Evolutionary conservation across 2,329 filamentous ascomycete genomes (phyloP), one percentile per base, ranked within the genome.

Genomic region (Ascochyta fabae): DNA sequence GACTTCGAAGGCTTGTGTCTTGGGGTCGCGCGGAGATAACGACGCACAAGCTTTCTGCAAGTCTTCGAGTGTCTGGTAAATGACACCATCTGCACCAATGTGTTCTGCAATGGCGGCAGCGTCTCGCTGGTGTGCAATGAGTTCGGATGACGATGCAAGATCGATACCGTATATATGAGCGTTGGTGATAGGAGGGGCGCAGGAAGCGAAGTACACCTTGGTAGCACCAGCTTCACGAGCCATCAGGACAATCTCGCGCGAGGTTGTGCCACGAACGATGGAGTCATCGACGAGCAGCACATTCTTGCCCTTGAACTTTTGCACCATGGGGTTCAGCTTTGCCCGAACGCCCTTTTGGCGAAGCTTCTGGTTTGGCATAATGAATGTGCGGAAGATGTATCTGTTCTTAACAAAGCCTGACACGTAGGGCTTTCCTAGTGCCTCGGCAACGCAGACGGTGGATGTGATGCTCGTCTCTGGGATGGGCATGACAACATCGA

Each of bases 391-490:
- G 82, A 91, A 92, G 57, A 96, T 89, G 73, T 96, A 96, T 48
- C 91, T 84, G 76, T 96, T 96, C 82, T 95, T 96, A 61, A 96
- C 88, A 67, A 96, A 94, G 2, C 88, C 92, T 70, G 91, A 89
- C 55, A 85, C 88, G 69, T 90, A 92, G 1, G 90, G 89, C 73
- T 91, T 92, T 64, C 86, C 84, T 16, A 96, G 82, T 36, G 85
- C 82, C 67, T 88, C 85, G n/a, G 92, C 88, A 24, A 96, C 84
- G 43, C 85, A 86, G 8, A 90, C 86, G 3, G 92, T 92, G 1
- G 91, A 89, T 0, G 90, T 93, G 60, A 92, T 92, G 39, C 88
- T 89, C 0, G 92, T 96, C 75, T 93, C 89, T 0, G 89, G 89
- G 56, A 96, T 90, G 0, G 92, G 91, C 68, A 96, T 92, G 36